Evolutionary conservation across 805 yeast genomes (phyloP).

Genomic region (Zygoascus ofunaensis): DNA sequence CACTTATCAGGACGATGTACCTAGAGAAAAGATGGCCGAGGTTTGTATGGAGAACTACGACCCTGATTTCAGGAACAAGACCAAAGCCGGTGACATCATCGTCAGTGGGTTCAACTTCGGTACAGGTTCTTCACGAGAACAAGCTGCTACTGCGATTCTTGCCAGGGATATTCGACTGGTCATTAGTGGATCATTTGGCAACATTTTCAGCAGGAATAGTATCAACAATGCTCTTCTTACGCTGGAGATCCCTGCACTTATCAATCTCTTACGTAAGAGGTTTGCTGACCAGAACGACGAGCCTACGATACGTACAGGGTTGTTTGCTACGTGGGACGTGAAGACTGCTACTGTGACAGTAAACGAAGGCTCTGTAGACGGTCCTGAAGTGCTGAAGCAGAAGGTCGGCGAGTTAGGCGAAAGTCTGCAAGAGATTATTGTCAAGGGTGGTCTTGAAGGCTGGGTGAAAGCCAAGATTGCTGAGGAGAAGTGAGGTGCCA

Average conservation of each 20-base stretch:
- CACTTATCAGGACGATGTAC: slow-evolving; percentile 96
- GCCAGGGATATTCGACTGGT: slow-evolving; percentile 90
- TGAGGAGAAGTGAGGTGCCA: neutral
- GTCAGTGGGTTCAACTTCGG: slow-evolving; percentile 94
- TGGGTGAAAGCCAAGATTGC: slow-evolving; percentile 66
- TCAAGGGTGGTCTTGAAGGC: slow-evolving; percentile 95
- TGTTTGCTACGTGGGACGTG: slow-evolving; percentile 90
- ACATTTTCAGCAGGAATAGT: slow-evolving; percentile 90
- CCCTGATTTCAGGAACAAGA: slow-evolving; percentile 71
- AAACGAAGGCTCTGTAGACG: slow-evolving; percentile 41
- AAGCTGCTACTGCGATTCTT: slow-evolving; percentile 96
- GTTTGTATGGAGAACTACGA: slow-evolving; percentile 99
- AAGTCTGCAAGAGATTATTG: slow-evolving; percentile 91
- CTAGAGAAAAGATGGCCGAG: slow-evolving; percentile 93
- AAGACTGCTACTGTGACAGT: slow-evolving; percentile 62
- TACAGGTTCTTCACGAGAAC: slow-evolving; percentile 97
- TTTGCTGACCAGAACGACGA: slow-evolving; percentile 45
- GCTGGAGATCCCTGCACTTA: slow-evolving; percentile 82
- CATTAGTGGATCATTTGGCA: slow-evolving; percentile 95
- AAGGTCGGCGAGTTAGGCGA: slow-evolving; percentile 95
- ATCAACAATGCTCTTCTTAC: slow-evolving; percentile 94
- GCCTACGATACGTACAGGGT: slow-evolving; percentile 89
- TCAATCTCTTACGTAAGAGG: slow-evolving; percentile 62
- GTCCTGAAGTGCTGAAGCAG: slow-evolving; percentile 55
- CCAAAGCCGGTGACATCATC: slow-evolving; percentile 80